Evolutionary conservation across 2,329 filamentous ascomycete species (phyloP), one percentile per base, ranked within the genome.

Genomic region (Chrysosphaeria jannelii): DNA sequence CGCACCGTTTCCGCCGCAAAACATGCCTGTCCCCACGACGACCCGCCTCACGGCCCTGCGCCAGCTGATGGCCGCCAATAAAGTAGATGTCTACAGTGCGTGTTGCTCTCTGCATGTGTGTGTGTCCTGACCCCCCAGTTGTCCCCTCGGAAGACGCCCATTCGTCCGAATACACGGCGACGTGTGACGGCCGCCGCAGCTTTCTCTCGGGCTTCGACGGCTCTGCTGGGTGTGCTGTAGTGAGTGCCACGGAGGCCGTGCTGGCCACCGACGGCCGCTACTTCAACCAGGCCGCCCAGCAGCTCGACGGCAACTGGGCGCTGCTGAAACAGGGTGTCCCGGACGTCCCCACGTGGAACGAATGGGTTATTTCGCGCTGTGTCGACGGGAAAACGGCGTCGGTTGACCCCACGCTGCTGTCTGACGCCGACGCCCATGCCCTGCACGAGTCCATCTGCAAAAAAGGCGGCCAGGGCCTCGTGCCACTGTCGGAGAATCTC

Each of bases 111-210:
- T 24, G 23, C 5, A n/a, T 21, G 13, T 12, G 16, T 12, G 8
- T 18, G 20, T 14, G 14, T 10, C 24, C 10, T 12, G 10, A 5
- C n/a, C n/a, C n/a, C n/a, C n/a, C 23, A 93, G 81, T 97, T 39
- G 61, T 93, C 5, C 85, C 85, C 1, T 91, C 81, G 16, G 85
- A 93, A 57, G 85, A 97, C 43, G 81, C 75, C 40, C 85, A 97
- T 43, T 75, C 81, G 34, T 93, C 81, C 34, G 85, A 97, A 49
- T 97, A 97, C 45, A 91, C 91, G 43, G 85, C 85, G 23, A 66
- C 69, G n/a, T 90, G 76, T 41, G 85, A 97, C 50, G 79, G 60
- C 29, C 66, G 85, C 34, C 67, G 85, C 51, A 75, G 68, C 40
- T 91, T 68, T 39, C 89, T 97, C 35, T 79, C 66, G 29, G 81